Evolutionary conservation across 2,329 filamentous ascomycete species (phyloP).

Genomic region (Hymenotorrendiella dingleyae): DNA sequence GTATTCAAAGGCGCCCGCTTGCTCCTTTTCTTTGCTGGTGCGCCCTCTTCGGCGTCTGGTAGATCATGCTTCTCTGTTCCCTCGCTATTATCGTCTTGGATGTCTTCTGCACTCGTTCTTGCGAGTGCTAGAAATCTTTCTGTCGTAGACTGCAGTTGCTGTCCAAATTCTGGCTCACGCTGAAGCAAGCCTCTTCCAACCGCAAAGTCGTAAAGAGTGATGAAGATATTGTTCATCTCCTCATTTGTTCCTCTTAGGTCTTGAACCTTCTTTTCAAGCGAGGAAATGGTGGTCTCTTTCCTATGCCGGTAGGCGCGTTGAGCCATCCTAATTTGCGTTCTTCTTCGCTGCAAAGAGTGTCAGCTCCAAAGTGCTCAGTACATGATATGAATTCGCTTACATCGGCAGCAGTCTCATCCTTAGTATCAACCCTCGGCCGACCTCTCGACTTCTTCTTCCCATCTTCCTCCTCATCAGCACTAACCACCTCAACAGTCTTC

Average conservation of each 20-base stretch:
- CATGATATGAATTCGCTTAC: constrained; percentile 45
- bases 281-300: constrained; percentile 75
- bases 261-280: constrained; percentile 64
- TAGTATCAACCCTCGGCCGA: constrained; percentile 68
- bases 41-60: not conserved
- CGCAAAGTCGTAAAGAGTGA: constrained; percentile 58
- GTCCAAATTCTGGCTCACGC: constrained; percentile 49
- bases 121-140: constrained; percentile 52
- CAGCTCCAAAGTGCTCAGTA: constrained; percentile 11
- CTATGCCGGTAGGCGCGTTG: constrained; percentile 80
- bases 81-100: constrained; percentile 20
- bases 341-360: constrained; percentile 53
- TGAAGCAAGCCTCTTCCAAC: constrained; percentile 52
- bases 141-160: constrained; percentile 50
- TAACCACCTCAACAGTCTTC: constrained; percentile 27
- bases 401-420: constrained; percentile 71
- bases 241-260: constrained; percentile 64
- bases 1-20: constrained; percentile 5
- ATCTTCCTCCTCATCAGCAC: constrained; percentile 36
- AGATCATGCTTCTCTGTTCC: constrained; percentile 13
- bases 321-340: constrained; percentile 81
- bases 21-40: constrained; percentile 9
- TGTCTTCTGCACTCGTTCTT: constrained; percentile 40
- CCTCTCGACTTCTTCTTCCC: constrained; percentile 61
- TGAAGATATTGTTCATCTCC: constrained; percentile 68